Base-by-base conservation (phyloP, 2,329 filamentous ascomycete genomes). In the Colletotrichum caudatum region DNA sequence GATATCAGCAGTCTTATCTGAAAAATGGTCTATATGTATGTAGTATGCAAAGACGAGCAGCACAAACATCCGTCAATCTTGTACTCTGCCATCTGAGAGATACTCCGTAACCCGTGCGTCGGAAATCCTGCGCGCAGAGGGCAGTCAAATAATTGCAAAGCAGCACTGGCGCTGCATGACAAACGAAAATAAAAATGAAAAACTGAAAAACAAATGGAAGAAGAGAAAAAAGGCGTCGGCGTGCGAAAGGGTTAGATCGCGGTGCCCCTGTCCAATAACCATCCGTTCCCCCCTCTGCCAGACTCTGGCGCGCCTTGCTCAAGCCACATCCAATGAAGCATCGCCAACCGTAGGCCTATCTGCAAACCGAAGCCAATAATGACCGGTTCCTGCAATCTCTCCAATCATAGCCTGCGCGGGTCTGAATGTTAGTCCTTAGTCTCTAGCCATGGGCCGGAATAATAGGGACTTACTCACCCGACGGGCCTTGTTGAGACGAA, bases 301-400 rank as follows among this genome's bases (percentile, higher is more conserved):
- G 53, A 12, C n/a, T 26, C 59, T 29, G n/a, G 46, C 53, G 37
- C 39, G 56, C 66, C 66, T 69, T 69, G 54, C 59, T 35, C 51
- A 44, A 20, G 29, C 6, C 16, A 46, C 37, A 20, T 61, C 65
- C 65, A 64, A 64, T 64, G 48, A 60, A 69, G 59, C 65, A 60
- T 60, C 65, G 59, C 33, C 59, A 37, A 59, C 66, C 23, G 50
- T 35, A 69, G 54, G 64, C 56, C 44, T 72, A 64, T 72, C 35
- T 46, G n/a, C 14, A 39, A 41, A 35, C 23, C 35, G 20, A 61
- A 60, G 20, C 69, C 58, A 64, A 60, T 63, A 33, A 64, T 6
- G 11, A 50, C 12, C 44, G 54, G 29, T 39, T 23, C 58, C 39
- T 57, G 20, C 69, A 69, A 50, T 64, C 54, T 69, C 54, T 64